These are phyloP conservation scores for Falciphora oryzae DNA, from an alignment of 2,329 filamentous ascomycete species.

Conservation along the genomic window DNA sequence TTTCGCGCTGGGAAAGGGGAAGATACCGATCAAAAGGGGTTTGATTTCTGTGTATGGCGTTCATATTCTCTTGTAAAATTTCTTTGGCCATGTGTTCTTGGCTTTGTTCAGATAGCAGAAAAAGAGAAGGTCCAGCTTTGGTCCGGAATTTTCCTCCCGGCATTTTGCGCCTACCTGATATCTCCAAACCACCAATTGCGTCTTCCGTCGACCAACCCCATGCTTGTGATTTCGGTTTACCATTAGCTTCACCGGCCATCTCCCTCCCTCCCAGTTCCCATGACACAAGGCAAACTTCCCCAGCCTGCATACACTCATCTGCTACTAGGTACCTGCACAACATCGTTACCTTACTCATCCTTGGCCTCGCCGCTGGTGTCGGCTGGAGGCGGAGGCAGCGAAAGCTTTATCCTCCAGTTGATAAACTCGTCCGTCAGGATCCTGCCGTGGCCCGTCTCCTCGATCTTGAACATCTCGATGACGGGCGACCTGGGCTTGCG, in stretches of 20 bases:
- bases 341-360: background rate
- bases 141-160: background rate
- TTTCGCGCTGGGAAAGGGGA: background rate
- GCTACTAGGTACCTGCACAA: too few species aligned
- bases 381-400: constrained; percentile 21
- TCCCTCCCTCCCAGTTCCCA: too few species aligned
- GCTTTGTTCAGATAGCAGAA: constrained; percentile 1
- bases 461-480: constrained; percentile 69
- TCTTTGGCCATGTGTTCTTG: constrained; percentile 5
- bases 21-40: background rate
- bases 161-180: background rate
- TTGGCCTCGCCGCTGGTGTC: constrained; percentile 9
- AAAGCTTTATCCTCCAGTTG: constrained; percentile 61
- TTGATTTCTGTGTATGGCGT: constrained; percentile 2
- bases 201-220: too few species aligned
- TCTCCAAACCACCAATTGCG: too few species aligned
- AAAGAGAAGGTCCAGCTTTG: background rate
- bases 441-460: constrained; percentile 67
- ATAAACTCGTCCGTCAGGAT: constrained; percentile 75
- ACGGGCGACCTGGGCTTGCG: constrained; percentile 54
- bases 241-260: too few species aligned
- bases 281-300: background rate
- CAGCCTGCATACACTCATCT: too few species aligned
- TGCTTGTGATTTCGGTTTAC: too few species aligned
- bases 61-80: background rate